Evolutionary conservation across 73 alveolate species (phyloP).

Genomic region (Paramecium sonneborni): DNA sequence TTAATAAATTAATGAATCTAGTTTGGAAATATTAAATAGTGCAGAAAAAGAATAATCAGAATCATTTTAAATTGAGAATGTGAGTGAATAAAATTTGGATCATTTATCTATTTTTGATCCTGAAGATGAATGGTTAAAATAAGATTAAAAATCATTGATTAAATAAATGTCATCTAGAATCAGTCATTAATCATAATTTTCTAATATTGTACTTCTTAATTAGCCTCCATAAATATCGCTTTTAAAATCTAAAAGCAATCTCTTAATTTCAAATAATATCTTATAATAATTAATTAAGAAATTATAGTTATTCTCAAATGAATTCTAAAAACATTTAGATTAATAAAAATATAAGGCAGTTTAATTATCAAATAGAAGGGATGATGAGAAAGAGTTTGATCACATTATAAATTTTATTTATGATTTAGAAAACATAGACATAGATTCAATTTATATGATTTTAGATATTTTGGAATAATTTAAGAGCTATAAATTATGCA

Average conservation of each 20-base stretch:
- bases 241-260: conserved; percentile 73
- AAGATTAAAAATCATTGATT: conserved; percentile 56
- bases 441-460: conserved; percentile 73
- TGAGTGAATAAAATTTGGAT: conserved; percentile 58
- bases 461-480: conserved; percentile 86
- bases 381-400: conserved; percentile 41
- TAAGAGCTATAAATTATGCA: conserved; percentile 82
- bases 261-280: conserved; percentile 78
- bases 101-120: conserved; percentile 77
- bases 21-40: background rate
- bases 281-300: conserved; percentile 83
- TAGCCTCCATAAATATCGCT: conserved; percentile 33
- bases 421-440: conserved; percentile 81
- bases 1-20: background rate
- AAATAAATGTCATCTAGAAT: conserved; percentile 53
- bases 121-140: conserved; percentile 80
- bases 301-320: conserved; percentile 80
- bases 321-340: conserved; percentile 70
- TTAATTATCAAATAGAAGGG: conserved; percentile 58
- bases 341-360: conserved; percentile 70
- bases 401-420: conserved; percentile 71
- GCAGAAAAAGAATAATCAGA: background rate
- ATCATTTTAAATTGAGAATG: background rate
- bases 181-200: conserved; percentile 35
- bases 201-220: background rate